These are phyloP conservation scores for Fusarium sp. DNA, from an alignment of 2,329 filamentous ascomycete species.

Conservation along the genomic window DNA sequence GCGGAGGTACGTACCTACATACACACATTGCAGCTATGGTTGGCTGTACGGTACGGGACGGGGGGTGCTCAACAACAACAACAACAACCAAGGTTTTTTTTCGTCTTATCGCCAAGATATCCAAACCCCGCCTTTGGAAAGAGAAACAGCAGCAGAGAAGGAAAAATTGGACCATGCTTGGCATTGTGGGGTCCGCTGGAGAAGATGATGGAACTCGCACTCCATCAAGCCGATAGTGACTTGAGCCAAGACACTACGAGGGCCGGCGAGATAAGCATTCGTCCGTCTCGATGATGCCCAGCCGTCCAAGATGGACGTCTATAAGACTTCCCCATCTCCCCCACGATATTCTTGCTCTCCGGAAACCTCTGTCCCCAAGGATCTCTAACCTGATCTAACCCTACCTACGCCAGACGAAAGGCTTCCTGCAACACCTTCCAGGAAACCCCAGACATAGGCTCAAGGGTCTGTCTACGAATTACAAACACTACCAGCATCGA, in stretches of 20 bases:
- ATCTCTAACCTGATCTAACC: constrained; percentile 25
- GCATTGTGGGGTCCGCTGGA: constrained; percentile 37
- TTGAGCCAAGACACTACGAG: constrained; percentile 22
- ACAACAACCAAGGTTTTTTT: constrained; percentile 39
- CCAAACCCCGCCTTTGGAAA: constrained; percentile 40
- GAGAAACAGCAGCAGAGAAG: constrained; percentile 36
- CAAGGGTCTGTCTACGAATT: constrained; percentile 17
- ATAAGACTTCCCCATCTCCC: constrained; percentile 40
- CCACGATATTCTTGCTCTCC: constrained; percentile 16
- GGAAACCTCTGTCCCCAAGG: constrained; percentile 24
- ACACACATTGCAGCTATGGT: no score
- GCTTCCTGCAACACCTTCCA: constrained; percentile 36
- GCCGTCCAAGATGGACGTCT: constrained; percentile 26
- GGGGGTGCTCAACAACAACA: constrained; percentile 37
- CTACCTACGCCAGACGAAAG: constrained; percentile 36
- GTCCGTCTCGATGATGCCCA: constrained; percentile 12
- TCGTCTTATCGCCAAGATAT: constrained; percentile 38
- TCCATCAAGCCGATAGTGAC: constrained; percentile 29
- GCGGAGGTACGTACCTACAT: background rate
- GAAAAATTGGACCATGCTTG: constrained; percentile 40
- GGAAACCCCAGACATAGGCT: constrained; percentile 38
- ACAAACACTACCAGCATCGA: background rate
- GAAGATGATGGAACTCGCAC: constrained; percentile 20
- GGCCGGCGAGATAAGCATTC: constrained; percentile 32
- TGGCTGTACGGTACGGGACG: constrained; percentile 5